These are phyloP conservation scores for Tephrocybe sp. DNA, from an alignment of 768 basidiomycete species.

Conservation along the genomic window DNA sequence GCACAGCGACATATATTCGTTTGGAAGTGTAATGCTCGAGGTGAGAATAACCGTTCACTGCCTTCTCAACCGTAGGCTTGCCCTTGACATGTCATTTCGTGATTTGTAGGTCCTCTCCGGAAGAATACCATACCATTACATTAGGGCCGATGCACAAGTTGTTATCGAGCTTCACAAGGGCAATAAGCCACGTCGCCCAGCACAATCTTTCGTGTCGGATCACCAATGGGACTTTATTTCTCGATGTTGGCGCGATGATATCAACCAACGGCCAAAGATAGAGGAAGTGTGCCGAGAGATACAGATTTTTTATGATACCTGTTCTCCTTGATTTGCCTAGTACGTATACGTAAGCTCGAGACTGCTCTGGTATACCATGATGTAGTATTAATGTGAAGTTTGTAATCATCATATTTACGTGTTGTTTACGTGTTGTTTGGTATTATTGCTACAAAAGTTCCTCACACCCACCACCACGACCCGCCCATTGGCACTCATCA, in stretches of 20 bases:
- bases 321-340: not conserved
- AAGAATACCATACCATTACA: constrained; percentile 39
- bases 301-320: not conserved
- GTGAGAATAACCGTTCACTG: constrained; percentile 16
- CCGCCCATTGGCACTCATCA: not conserved
- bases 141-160: constrained; percentile 36
- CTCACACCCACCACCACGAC: not conserved
- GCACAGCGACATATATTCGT: constrained; percentile 49
- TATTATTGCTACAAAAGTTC: not conserved
- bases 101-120: constrained; percentile 34
- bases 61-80: not conserved
- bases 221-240: constrained; percentile 40
- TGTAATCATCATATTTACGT: not conserved
- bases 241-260: constrained; percentile 36
- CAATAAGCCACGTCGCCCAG: constrained; percentile 37
- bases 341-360: too few species aligned
- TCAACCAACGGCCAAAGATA: constrained; percentile 5
- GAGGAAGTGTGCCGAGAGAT: not conserved
- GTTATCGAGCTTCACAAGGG: constrained; percentile 40
- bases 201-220: constrained; percentile 34
- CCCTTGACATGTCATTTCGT: not conserved
- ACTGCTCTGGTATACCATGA: too few species aligned
- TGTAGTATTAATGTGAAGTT: too few species aligned
- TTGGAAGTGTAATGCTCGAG: constrained; percentile 44
- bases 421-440: constrained; percentile 9